Base-by-base conservation (phyloP, 2,329 filamentous ascomycete species). In the Hypoxylon sp. region DNA sequence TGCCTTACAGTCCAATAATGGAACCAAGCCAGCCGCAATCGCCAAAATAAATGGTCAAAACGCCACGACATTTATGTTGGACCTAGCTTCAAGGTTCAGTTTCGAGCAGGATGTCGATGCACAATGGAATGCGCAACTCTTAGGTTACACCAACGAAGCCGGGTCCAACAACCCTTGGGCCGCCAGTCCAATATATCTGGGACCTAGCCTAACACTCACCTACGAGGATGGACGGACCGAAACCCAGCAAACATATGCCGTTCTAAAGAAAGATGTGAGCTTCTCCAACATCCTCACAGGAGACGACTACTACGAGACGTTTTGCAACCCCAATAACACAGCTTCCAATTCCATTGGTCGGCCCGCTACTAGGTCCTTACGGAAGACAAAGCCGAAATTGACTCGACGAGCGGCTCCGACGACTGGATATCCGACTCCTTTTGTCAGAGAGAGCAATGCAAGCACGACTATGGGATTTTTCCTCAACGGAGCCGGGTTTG, bases 51-150 rank as follows among this genome's bases (percentile, higher is more conserved):
- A 91, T 71, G 88, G 85, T n/a, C 76, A 84, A 48, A 81, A 88
- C 47, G 86, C 84, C 2, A 81, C 81, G 5, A 80, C 80, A 0
- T 86, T 82, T 66, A 78, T 89, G 17, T 79, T 84, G 46, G 79
- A 84, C 1, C 83, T 82, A 75, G 81, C 83, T 9, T 78, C 83
- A 54, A 80, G 79, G 35, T 76, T 76, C 58, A 84, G 85, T 61
- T 80, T 77, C 29, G 81, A 84, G 31, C 87, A 90, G 69, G 87
- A 90, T 69, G 81, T 81, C 1, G 87, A 90, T 77, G 87, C 87
- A 26, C 80, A 88, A 67, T 90, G 85, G 78, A 82, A 76, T 59
- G 63, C 71, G 1, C 71, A 72, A 19, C 77, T 80, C 67, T 73
- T 69, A 39, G 72, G 54, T 1, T 78, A 78, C 44, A 77, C 78